Base-by-base conservation (phyloP, 139 green algal species). In the Chlorokybus atmophyticus region DNA sequence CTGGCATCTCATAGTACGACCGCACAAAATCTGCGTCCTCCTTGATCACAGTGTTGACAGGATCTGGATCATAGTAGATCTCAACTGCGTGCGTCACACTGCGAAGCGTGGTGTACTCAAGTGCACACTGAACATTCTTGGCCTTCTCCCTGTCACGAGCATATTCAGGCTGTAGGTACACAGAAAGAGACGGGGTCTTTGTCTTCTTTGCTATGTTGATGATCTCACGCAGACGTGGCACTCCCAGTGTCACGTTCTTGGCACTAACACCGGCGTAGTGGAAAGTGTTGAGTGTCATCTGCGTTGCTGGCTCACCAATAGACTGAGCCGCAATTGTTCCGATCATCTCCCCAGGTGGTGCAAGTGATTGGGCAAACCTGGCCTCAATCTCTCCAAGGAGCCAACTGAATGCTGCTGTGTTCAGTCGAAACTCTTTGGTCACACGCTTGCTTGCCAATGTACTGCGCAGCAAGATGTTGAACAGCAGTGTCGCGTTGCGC, bases 141-240 rank as follows among this genome's bases (percentile, higher is more conserved):
- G 90, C 90, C 23, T 66, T 50, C 52, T 93, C 81, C 59, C 81
- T 79, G 52, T 89, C 78, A 4, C 10, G 24, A 5, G 3, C 39
- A n/a, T 57, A 32, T 24, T 75, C 65, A 28, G 71, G 52, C 0
- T 8, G 29, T 57, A 95, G 75, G 77, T 87, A 87, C 48, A 98
- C 85, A 23, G 82, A 83, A 6, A 95, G 74, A 1, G 71, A 84
- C 30, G 92, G 92, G 52, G 92, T 99, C 75, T 96, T 96, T 77
- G 95, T 97, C 76, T 89, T 94, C 78, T 99, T 98, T 32, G 92
- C 83, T 19, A 98, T 81, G 73, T 99, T 97, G 79, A 97, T 97
- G 81, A 99, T 95, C 73, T 99, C 92, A 3, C 83, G 93, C 24
- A 99, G 75, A 25, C 92, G 84, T 4, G 92, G 92, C 72, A 99